Percentiles rank a stretch among this genome's conserved stretches.
Evolutionary conservation across 441 rosid genomes (phyloP).

Genomic region (Rhodomyrtus psidioides): DNA sequence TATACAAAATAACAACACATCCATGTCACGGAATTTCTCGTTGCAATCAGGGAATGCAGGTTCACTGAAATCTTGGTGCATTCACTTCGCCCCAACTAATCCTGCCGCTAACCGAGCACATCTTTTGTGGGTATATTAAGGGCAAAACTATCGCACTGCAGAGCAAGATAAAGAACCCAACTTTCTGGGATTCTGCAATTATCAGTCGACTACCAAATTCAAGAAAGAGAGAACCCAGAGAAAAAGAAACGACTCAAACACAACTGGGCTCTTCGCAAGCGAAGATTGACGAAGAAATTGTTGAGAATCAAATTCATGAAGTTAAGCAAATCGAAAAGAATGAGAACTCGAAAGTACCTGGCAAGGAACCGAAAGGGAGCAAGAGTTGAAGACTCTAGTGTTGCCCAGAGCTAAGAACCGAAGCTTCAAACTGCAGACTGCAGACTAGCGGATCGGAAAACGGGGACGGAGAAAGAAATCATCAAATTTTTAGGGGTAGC

Average conservation of each 20-base stretch:
- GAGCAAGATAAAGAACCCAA: neutral
- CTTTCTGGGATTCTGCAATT: neutral
- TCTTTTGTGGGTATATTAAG: neutral
- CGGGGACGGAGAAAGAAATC: too few species aligned
- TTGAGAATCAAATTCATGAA: neutral
- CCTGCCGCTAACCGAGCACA: neutral
- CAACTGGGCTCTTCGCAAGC: neutral
- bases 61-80: neutral
- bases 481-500: too few species aligned
- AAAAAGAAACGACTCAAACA: neutral
- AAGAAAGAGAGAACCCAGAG: neutral
- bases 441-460: too few species aligned
- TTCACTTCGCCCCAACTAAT: neutral
- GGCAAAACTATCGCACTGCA: neutral
- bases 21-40: neutral
- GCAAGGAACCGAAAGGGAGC: neutral
- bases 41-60: neutral
- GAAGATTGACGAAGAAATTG: neutral
- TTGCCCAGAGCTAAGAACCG: neutral
- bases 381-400: neutral
- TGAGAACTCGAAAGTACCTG: neutral
- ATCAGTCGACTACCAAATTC: neutral
- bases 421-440: neutral
- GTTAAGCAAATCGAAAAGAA: neutral
- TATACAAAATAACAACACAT: neutral